phyloP scores from a whole-genome alignment of 2,329 filamentous ascomycete species.

The Cladosporium sp. region DNA sequence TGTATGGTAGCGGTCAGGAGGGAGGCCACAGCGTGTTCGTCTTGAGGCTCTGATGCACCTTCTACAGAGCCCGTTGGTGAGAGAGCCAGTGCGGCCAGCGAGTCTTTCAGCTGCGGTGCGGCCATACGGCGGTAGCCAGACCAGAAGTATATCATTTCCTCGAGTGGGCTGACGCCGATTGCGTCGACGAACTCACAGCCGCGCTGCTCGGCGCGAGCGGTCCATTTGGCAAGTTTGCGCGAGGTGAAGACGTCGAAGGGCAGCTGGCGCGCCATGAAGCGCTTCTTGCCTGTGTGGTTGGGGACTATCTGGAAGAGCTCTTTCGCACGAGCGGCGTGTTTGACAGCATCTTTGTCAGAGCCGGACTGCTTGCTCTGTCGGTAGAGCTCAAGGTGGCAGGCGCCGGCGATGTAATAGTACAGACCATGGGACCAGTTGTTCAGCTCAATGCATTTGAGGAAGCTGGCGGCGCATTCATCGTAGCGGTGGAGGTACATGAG shows the following conservation, averaged over 20 bases:
- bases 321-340: constrained; percentile 55
- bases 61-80: constrained; percentile 37
- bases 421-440: constrained; percentile 90
- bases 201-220: constrained; percentile 69
- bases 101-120: constrained; percentile 61
- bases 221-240: constrained; percentile 87
- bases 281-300: constrained; percentile 76
- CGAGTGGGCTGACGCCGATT: constrained; percentile 74
- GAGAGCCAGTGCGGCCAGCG: constrained; percentile 65
- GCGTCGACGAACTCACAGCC: constrained; percentile 73
- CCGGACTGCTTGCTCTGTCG: constrained; percentile 55
- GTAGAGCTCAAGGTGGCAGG: constrained; percentile 78
- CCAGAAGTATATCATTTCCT: constrained; percentile 95
- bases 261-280: constrained; percentile 83
- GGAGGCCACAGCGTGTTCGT: constrained; percentile 65
- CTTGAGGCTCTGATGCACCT: constrained; percentile 47
- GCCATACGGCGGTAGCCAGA: constrained; percentile 83
- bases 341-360: constrained; percentile 48
- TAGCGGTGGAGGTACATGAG: constrained; percentile 80
- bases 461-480: constrained; percentile 69
- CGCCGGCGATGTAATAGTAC: constrained; percentile 85
- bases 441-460: constrained; percentile 68
- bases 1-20: constrained; percentile 67
- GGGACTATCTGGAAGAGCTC: constrained; percentile 72
- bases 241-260: constrained; percentile 86